phyloP scores from a whole-genome alignment of 768 basidiomycete genomes.

The Amanita subjunquillea region DNA sequence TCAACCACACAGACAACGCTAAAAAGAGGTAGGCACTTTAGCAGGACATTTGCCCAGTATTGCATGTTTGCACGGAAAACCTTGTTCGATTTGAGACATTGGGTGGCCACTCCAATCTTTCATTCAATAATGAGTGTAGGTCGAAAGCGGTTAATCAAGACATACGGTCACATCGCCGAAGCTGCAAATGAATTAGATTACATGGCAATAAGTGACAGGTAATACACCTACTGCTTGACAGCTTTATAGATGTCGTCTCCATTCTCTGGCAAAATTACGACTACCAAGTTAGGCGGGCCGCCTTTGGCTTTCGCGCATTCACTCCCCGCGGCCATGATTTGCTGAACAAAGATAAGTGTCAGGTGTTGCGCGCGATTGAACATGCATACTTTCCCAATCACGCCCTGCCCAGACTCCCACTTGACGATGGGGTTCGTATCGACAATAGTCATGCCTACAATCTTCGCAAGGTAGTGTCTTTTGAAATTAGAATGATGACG shows the following conservation, averaged over 20 bases:
- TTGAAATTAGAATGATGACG: constrained; percentile 15
- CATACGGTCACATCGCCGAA: constrained; percentile 46
- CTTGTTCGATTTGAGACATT: constrained; percentile 62
- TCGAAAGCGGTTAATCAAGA: background rate
- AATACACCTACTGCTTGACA: constrained; percentile 60
- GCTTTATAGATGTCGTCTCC: constrained; percentile 67
- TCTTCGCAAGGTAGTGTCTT: constrained; percentile 23
- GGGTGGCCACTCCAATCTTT: constrained; percentile 70
- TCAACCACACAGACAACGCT: background rate
- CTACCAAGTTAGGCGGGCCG: constrained; percentile 43
- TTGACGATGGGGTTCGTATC: constrained; percentile 34
- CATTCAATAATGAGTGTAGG: background rate
- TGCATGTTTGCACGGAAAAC: constrained; percentile 58
- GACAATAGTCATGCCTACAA: constrained; percentile 46
- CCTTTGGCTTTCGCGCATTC: constrained; percentile 28
- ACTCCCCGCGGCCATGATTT: constrained; percentile 40
- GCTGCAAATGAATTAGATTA: constrained; percentile 20
- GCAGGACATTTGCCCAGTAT: constrained; percentile 72
- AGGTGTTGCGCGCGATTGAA: background rate
- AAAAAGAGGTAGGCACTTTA: constrained; percentile 45
- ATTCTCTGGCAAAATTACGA: constrained; percentile 63
- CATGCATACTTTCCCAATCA: constrained; percentile 26
- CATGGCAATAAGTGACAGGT: background rate
- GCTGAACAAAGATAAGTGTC: constrained; percentile 25
- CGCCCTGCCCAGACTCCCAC: constrained; percentile 50